phyloP scores from a whole-genome alignment of 2,329 filamentous ascomycete species.

The Phaeomoniella chlamydospora region DNA sequence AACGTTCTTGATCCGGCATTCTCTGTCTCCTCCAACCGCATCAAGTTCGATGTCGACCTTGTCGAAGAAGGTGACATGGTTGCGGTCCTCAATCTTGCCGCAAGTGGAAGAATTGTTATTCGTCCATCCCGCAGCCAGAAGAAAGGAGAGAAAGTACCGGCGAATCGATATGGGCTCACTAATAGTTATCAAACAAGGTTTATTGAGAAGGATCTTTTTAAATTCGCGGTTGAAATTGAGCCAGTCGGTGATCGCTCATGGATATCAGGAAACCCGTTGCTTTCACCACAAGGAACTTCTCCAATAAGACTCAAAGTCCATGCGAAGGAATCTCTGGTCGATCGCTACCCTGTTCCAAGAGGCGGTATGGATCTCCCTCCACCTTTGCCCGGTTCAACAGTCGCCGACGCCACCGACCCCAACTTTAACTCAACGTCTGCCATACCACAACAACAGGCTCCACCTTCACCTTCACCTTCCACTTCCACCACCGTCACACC shows the following conservation, averaged over 20 bases:
- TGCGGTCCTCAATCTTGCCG: conserved; percentile 13
- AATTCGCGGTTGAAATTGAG: conserved; percentile 25
- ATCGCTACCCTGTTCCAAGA: conserved; percentile 13
- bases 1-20: conserved; percentile 24
- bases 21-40: conserved; percentile 5
- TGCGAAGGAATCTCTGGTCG: not conserved
- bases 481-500: conserved; percentile 4
- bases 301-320: not conserved
- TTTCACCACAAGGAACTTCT: conserved; percentile 1
- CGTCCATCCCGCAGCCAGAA: conserved; percentile 10
- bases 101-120: conserved; percentile 19
- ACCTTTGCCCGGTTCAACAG: not conserved
- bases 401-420: not conserved
- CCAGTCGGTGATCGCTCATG: conserved; percentile 10
- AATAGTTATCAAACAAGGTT: conserved; percentile 29
- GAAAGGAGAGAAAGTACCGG: conserved; percentile 21
- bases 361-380: conserved; percentile 7
- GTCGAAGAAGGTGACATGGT: conserved; percentile 8
- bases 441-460: too few species aligned
- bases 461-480: too few species aligned
- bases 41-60: conserved; percentile 14
- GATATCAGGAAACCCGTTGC: conserved; percentile 2
- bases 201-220: conserved; percentile 28
- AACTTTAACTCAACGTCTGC: too few species aligned
- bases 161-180: conserved; percentile 30